A percentile compares a stretch with the other conserved stretches of the same genome.
Conservation (phyloP, 164 flowering plant species). For the Umbellularia californica region DNA sequence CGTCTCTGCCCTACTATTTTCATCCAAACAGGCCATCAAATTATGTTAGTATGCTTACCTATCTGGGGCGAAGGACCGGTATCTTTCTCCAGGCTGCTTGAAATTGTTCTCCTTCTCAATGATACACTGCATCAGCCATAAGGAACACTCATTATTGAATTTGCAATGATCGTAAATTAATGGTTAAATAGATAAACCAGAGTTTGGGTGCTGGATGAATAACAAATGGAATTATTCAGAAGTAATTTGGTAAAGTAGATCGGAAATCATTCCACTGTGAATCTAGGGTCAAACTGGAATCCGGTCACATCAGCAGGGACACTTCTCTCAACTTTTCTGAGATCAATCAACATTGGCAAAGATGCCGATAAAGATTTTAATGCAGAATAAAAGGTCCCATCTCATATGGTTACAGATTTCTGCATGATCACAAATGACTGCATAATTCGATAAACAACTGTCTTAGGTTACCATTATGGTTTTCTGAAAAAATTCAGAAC, state of each 20-base stretch:
- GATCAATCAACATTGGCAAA: neutral
- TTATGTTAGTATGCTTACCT: constrained; percentile 39
- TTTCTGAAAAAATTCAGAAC: neutral
- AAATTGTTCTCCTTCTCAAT: constrained; percentile 95
- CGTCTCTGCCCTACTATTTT: too few species aligned
- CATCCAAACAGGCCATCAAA: too few species aligned
- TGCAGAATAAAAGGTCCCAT: neutral
- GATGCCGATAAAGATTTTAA: neutral
- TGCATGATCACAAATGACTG: neutral
- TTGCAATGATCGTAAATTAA: neutral
- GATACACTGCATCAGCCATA: constrained; percentile 40
- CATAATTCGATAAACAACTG: neutral
- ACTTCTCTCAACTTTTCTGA: neutral
- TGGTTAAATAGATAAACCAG: neutral
- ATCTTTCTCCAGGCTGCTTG: constrained; percentile 97
- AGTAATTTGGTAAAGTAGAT: neutral
- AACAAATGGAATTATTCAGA: neutral
- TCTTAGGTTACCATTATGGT: too few species aligned
- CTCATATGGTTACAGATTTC: neutral
- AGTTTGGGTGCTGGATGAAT: neutral
- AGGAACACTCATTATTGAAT: neutral
- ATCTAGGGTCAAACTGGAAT: neutral
- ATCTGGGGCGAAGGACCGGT: constrained; percentile 73
- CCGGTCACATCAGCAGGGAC: neutral
- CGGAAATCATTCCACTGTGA: neutral